Base-by-base conservation (phyloP, 768 basidiomycete species). In the Leccinum incarnatum region DNA sequence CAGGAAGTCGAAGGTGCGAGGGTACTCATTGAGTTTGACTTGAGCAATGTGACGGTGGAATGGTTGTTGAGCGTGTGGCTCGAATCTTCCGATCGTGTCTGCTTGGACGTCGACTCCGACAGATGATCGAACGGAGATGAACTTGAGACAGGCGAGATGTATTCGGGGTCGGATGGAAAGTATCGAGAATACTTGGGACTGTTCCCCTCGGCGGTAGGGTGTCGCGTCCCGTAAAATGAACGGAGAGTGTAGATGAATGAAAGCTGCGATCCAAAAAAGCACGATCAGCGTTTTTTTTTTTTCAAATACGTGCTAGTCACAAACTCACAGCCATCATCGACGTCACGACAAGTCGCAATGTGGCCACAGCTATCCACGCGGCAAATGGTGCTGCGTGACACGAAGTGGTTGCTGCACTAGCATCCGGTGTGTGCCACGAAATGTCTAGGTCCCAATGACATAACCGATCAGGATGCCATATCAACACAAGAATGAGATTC, bases 381-480 rank as follows among this genome's bases (percentile, higher is more conserved):
- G 76, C 73, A 78, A 83, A 85, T 3, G 64, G 4, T 29, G 50
- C 53, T 0, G 62, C 37, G 23, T 42, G 56, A 51, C 73, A 74
- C 5, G 57, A 51, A 10, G 60, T 55, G 2, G 60, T 34, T 11
- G 15, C n/a, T 51, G 70, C 55, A 50, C 60, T 62, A 48, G 68
- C 77, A 54, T 58, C 57, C 50, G 59, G 73, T 12, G 77, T 75
- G 5, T 82, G 79, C 89, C 89, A 91, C 10, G 85, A 73, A 46
- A 85, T 76, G 66, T 91, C 89, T 46, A 89, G 74, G 61, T 88
- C 85, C 74, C 87, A 77, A 48, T 74, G 71, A 59, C 89, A 91
- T n/a, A 83, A 79, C 2, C 75, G 52, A 10, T 76, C 67, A 21
- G 75, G 69, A 62, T 76, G 78, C 87, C 86, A 88, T 23, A 79